These are phyloP conservation scores for Leccinum boreale DNA, from an alignment of 768 basidiomycete species.

Conservation along the genomic window DNA sequence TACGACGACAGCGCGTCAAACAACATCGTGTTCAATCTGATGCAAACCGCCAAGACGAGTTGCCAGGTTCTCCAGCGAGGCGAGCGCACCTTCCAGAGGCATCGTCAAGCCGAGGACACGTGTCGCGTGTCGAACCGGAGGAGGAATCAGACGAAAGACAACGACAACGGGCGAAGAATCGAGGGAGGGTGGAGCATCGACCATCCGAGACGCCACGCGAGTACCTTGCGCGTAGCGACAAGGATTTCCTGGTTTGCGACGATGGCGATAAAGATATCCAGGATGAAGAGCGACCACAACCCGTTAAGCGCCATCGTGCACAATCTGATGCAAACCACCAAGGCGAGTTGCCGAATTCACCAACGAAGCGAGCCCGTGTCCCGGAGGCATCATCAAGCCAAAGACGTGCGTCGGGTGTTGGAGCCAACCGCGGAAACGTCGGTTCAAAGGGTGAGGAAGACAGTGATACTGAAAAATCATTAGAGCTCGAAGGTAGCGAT, in stretches of 20 bases:
- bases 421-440: neutral
- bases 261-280: neutral
- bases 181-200: neutral
- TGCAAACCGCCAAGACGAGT: neutral
- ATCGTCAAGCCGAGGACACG: neutral
- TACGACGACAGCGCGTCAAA: slow-evolving; percentile 9
- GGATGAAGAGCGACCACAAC: slow-evolving; percentile 3
- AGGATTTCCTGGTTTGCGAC: neutral
- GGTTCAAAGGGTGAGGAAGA: neutral
- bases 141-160: neutral
- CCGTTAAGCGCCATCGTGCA: slow-evolving; percentile 15
- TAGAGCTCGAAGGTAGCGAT: slow-evolving; percentile 15
- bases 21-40: slow-evolving; percentile 13
- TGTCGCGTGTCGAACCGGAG: neutral
- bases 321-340: slow-evolving; percentile 6
- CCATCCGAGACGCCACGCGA: neutral
- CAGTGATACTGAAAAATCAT: neutral
- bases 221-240: too few species aligned
- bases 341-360: neutral
- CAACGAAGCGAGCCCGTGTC: slow-evolving; percentile 13
- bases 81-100: neutral
- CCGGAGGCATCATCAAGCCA: neutral
- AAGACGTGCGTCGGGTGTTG: neutral
- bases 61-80: slow-evolving; percentile 2
- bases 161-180: neutral